Conservation (phyloP, 2,329 filamentous ascomycete genomes). For the Pseudopithomyces maydicus region DNA sequence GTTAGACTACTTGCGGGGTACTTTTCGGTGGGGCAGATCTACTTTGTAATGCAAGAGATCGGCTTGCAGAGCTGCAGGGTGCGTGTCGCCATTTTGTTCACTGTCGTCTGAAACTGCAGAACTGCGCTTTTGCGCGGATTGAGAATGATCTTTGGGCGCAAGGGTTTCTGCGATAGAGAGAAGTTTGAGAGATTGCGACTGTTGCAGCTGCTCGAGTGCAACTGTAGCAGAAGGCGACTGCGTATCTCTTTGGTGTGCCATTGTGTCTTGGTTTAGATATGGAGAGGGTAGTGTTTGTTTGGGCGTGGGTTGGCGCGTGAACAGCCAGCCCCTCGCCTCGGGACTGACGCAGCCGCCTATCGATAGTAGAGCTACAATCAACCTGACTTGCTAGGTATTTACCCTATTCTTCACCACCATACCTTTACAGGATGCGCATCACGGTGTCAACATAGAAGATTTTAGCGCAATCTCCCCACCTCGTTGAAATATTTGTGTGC, state of each 20-base stretch:
- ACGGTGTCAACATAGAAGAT: too few relatives aligned
- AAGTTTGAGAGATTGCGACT: conserved; percentile 69
- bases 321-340: too few relatives aligned
- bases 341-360: not conserved
- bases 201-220: conserved; percentile 60
- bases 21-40: conserved; percentile 3
- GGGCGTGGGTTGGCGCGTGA: conserved; percentile 4
- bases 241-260: conserved; percentile 33
- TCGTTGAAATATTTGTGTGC: too few relatives aligned
- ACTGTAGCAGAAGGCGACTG: conserved; percentile 26
- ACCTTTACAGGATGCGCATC: too few relatives aligned
- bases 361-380: conserved; percentile 15
- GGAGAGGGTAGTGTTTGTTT: not conserved
- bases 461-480: too few relatives aligned
- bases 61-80: conserved; percentile 73
- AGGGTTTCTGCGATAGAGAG: conserved; percentile 78
- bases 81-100: conserved; percentile 69
- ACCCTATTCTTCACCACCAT: too few relatives aligned
- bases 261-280: conserved; percentile 12
- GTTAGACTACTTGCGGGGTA: not conserved
- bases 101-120: conserved; percentile 71
- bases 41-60: conserved; percentile 87
- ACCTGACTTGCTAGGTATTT: too few relatives aligned
- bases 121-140: conserved; percentile 46
- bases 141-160: conserved; percentile 55